Conservation (phyloP, 2,329 filamentous ascomycete genomes). For the Aspergillus costaricaensis region DNA sequence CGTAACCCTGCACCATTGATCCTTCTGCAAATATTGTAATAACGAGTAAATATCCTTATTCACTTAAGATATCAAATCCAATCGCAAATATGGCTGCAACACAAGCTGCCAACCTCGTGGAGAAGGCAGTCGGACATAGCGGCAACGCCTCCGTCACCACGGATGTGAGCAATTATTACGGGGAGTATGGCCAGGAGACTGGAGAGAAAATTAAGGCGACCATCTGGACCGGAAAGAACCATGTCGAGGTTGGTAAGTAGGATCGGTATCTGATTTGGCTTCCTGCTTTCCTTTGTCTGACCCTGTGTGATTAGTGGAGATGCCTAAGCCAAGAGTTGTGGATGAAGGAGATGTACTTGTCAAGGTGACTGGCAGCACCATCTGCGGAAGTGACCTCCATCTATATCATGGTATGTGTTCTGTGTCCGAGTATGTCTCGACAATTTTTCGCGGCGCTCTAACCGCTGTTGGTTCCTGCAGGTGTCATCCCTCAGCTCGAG, state of each 20-base stretch:
- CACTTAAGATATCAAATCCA: no score
- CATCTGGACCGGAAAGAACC: constrained; percentile 80
- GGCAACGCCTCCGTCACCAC: constrained; percentile 66
- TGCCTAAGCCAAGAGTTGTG: constrained; percentile 69
- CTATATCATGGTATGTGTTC: constrained; percentile 41
- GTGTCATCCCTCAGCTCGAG: constrained; percentile 58
- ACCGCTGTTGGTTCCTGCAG: constrained; percentile 25
- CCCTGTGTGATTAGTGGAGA: constrained; percentile 52
- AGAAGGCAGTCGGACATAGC: constrained; percentile 69
- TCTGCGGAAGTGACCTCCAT: constrained; percentile 64
- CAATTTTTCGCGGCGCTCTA: background rate
- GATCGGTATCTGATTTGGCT: background rate
- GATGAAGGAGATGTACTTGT: constrained; percentile 77
- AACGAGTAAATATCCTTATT: background rate
- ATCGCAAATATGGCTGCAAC: constrained; percentile 54
- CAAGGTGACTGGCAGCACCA: constrained; percentile 69
- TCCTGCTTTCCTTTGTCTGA: background rate
- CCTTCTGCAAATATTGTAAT: background rate
- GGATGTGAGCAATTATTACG: constrained; percentile 67
- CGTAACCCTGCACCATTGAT: background rate
- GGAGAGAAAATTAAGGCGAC: constrained; percentile 75
- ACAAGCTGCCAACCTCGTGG: constrained; percentile 67
- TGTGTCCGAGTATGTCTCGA: no score
- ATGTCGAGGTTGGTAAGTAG: constrained; percentile 63
- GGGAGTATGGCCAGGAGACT: constrained; percentile 54